Percentiles rank a stretch among this genome's conserved stretches.
Conservation (phyloP, 306 rosid species). For the Acmispon strigosus region DNA sequence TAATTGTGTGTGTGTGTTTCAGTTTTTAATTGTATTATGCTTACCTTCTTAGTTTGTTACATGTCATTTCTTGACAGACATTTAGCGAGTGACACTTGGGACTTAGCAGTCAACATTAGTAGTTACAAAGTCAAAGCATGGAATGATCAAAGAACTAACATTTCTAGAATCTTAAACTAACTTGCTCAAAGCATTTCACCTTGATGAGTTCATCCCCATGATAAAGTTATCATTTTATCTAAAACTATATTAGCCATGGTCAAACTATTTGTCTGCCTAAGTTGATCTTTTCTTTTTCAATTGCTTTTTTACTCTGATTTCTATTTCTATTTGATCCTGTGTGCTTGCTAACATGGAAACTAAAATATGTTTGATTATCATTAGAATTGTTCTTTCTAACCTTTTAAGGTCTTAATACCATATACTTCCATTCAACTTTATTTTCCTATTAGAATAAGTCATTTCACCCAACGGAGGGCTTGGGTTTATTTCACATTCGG, state of each 20-base stretch:
- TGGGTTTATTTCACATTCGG: too few species aligned
- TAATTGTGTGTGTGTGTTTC: conserved; percentile 4
- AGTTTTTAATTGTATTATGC: not conserved
- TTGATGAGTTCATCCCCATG: not conserved
- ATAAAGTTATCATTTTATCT: not conserved
- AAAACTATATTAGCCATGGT: not conserved
- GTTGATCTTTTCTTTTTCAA: not conserved
- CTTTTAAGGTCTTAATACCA: not conserved
- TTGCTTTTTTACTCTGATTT: not conserved
- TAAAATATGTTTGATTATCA: not conserved
- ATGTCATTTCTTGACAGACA: not conserved
- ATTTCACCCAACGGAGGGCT: too few species aligned
- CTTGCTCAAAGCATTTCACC: not conserved
- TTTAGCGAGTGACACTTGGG: not conserved
- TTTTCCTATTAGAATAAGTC: not conserved
- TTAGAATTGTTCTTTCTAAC: not conserved
- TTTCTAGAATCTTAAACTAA: not conserved
- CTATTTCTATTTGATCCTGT: not conserved
- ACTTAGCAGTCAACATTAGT: not conserved
- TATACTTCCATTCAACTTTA: not conserved
- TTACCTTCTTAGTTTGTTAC: not conserved
- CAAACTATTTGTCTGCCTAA: not conserved
- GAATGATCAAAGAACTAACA: not conserved
- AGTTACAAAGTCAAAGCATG: conserved; percentile 1
- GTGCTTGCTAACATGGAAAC: not conserved